Percentiles rank a stretch among this genome's conserved stretches.
Conservation (phyloP, 2,329 filamentous ascomycete species). For the Acrocalymma vagum region DNA sequence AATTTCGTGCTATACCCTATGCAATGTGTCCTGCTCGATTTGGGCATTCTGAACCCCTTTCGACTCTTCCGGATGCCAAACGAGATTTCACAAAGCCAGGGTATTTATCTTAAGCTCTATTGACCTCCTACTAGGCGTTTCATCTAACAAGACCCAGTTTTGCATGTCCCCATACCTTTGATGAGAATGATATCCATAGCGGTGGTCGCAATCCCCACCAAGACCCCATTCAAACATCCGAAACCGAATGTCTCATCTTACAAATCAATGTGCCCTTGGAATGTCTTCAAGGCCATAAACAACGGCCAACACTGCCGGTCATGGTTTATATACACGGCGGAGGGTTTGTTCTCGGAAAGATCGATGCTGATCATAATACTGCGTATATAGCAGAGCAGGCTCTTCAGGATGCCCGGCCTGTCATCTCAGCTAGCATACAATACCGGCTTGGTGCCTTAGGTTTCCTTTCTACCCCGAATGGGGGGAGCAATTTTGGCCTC, state of each 20-base stretch:
- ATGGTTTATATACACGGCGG: slow-evolving; percentile 63
- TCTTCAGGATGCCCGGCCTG: slow-evolving; percentile 18
- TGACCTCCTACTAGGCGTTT: background rate
- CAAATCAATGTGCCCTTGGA: slow-evolving; percentile 32
- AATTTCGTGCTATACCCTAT: slow-evolving; percentile 32
- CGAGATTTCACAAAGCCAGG: slow-evolving; percentile 27
- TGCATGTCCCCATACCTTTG: slow-evolving; percentile 27
- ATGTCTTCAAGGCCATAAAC: slow-evolving; percentile 8
- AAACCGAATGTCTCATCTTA: slow-evolving; percentile 27
- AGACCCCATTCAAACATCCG: slow-evolving; percentile 9
- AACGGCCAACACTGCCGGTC: slow-evolving; percentile 51
- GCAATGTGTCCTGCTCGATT: slow-evolving; percentile 32
- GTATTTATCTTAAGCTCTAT: slow-evolving; percentile 5
- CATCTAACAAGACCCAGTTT: slow-evolving; percentile 10
- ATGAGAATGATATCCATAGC: slow-evolving; percentile 5
- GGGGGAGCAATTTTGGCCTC: slow-evolving; percentile 34
- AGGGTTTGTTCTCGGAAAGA: slow-evolving; percentile 52
- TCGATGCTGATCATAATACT: slow-evolving; percentile 33
- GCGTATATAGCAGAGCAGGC: slow-evolving; percentile 32
- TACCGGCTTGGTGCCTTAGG: slow-evolving; percentile 38
- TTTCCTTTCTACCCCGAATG: slow-evolving; percentile 52
- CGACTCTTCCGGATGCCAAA: slow-evolving; percentile 6
- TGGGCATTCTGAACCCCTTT: slow-evolving; percentile 21
- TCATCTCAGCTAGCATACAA: slow-evolving; percentile 27
- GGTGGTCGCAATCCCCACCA: slow-evolving; percentile 24